phyloP scores from a whole-genome alignment of 495 filamentous ascomycete genomes.

The Aspergillus funiculosus region DNA sequence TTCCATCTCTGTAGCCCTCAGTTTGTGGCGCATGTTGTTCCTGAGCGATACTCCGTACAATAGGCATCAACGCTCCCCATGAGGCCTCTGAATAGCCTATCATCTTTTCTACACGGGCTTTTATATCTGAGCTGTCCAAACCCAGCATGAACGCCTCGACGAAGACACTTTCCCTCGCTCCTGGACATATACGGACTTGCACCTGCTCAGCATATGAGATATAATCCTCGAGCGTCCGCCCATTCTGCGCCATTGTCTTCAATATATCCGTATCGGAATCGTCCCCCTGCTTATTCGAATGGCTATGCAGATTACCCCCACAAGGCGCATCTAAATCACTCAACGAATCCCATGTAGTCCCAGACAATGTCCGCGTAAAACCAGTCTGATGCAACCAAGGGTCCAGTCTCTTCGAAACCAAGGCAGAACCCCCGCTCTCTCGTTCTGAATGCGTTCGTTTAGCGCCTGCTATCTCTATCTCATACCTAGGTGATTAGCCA shows the following conservation, averaged over 20 bases:
- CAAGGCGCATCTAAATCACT: background rate
- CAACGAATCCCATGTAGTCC: conserved; percentile 4
- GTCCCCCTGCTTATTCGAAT: background rate
- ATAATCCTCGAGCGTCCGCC: conserved; percentile 20
- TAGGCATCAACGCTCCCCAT: conserved; percentile 19
- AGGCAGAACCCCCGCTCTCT: too few species aligned
- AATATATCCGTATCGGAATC: background rate
- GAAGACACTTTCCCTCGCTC: conserved; percentile 16
- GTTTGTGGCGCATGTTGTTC: background rate
- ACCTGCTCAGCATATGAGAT: conserved; percentile 15
- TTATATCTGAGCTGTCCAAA: conserved; percentile 12
- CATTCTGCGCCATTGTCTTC: conserved; percentile 5
- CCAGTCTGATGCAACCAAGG: too few species aligned
- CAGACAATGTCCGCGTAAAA: conserved; percentile 1
- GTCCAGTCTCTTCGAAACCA: too few species aligned
- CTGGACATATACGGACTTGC: conserved; percentile 2
- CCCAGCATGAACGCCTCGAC: conserved; percentile 27
- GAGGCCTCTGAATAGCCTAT: conserved; percentile 21
- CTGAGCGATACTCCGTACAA: background rate
- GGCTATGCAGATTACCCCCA: background rate
- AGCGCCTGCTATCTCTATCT: too few species aligned
- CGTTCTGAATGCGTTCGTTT: too few species aligned
- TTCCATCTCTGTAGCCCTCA: too few species aligned
- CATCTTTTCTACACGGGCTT: conserved; percentile 13
- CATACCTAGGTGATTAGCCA: too few species aligned